Evolutionary conservation across 2,329 filamentous ascomycete genomes (phyloP), one percentile per base, ranked within the genome.

Genomic region (Arthrobotrys entomopaga): DNA sequence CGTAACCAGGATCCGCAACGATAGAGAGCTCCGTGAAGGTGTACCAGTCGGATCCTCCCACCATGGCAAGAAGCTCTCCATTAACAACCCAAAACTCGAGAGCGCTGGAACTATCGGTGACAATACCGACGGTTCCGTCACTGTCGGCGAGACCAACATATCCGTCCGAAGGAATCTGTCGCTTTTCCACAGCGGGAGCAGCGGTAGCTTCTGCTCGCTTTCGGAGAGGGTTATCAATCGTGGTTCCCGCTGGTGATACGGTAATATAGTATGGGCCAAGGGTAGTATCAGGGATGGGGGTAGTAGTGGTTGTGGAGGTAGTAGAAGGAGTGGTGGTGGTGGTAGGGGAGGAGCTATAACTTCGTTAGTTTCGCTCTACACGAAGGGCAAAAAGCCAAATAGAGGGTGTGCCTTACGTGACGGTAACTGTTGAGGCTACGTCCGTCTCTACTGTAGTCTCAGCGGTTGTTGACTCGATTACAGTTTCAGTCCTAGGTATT

Each of bases 11-110:
- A 20, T 66, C 69, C 1, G 38, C 61, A 43, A 73, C 26, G 19
- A 66, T 65, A 2, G 69, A 43, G 7, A 46, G 46, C 34, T 73
- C 69, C 6, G 69, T 73, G n/a, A 52, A 73, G 13, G 69, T 73
- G 24, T 66, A 73, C 61, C 49, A 66, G 20, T 73, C 69, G 6
- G 34, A 40, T 5, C 34, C 69, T 10, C 20, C 46, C 5, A 57
- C 16, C 11, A 52, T 34, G 11, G 61, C 56, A 15, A 73, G 40
- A 10, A 73, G 61, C 19, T 73, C 48, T 40, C 69, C 69, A n/a
- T 73, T 58, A 11, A 73, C 52, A 26, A 73, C 50, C 13, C 57
- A 73, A 56, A 73, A 73, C 20, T 43, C 22, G 26, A 73, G 19
- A 4, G 60, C 61, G n/a, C 57, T 8, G 15, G 26, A 8, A 8